A percentile compares a stretch with the other conserved stretches of the same genome.
phyloP scores from a whole-genome alignment of 208 protist species.

The Naegleria lovaniensis region DNA sequence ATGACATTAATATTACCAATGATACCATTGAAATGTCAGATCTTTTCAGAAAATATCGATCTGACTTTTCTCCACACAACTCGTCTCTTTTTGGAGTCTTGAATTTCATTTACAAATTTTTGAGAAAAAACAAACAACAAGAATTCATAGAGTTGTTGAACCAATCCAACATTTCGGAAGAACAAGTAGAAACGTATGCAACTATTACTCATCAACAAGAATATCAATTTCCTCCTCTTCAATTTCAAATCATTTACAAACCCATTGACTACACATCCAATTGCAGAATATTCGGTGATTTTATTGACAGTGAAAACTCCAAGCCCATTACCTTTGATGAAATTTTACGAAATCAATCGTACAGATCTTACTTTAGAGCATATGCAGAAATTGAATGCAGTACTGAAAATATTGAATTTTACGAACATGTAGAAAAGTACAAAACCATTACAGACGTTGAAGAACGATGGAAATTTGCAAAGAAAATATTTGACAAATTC shows the following conservation, averaged over 20 bases:
- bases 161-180: not conserved
- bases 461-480: not conserved
- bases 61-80: not conserved
- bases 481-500: not conserved
- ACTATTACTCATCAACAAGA: not conserved
- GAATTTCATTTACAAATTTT: not conserved
- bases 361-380: not conserved
- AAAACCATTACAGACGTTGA: not conserved
- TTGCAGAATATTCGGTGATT: not conserved
- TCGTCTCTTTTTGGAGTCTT: not conserved
- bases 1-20: not conserved
- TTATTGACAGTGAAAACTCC: not conserved
- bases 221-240: not conserved
- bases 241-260: not conserved
- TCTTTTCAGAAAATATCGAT: not conserved
- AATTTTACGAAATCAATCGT: not conserved
- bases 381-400: not conserved
- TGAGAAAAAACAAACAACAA: not conserved
- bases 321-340: not conserved
- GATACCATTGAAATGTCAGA: not conserved
- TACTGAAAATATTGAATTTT: constrained; percentile 21
- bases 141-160: not conserved
- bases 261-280: not conserved
- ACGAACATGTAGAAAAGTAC: not conserved
- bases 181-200: not conserved